Evolutionary conservation across 352 stramenopile species (phyloP).

Genomic region (Poterioochromonas sp.): DNA sequence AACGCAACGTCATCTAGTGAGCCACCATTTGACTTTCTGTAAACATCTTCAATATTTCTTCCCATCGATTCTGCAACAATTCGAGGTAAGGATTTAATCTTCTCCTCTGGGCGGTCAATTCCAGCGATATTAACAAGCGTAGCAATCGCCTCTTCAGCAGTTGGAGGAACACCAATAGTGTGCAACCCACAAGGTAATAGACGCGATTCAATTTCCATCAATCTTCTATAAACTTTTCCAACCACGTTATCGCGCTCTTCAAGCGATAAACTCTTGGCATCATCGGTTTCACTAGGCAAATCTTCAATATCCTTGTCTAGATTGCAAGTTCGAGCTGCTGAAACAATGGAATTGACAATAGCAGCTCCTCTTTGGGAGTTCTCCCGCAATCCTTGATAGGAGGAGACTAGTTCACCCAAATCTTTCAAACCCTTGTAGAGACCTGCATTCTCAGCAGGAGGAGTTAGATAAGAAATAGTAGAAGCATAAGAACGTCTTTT

Average conservation of each 20-base stretch:
- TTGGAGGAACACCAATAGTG: conserved; percentile 67
- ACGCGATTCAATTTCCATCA: conserved; percentile 75
- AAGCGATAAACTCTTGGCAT: conserved; percentile 44
- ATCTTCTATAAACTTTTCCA: conserved; percentile 61
- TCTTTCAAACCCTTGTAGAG: conserved; percentile 73
- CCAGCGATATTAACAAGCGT: conserved; percentile 73
- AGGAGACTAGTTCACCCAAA: conserved; percentile 57
- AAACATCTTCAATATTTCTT: conserved; percentile 68
- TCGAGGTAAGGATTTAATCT: conserved; percentile 65
- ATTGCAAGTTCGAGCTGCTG: conserved; percentile 68
- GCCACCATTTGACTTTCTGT: conserved; percentile 64
- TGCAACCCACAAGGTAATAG: conserved; percentile 70
- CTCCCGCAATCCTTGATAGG: conserved; percentile 65
- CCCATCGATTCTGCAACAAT: conserved; percentile 61
- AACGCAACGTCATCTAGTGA: conserved; percentile 63
- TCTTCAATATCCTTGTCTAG: conserved; percentile 62
- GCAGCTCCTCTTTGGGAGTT: conserved; percentile 63
- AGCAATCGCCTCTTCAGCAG: conserved; percentile 64
- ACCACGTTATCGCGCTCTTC: conserved; percentile 57
- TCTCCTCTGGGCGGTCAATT: conserved; percentile 61
- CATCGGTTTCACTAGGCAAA: conserved; percentile 42
- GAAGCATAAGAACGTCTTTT: conserved; percentile 59
- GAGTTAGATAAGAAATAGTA: conserved; percentile 73
- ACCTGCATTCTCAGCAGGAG: conserved; percentile 69
- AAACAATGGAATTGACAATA: conserved; percentile 72